Base-by-base conservation (phyloP, 2,329 filamentous ascomycete genomes). In the Colletotrichum endophyticum region DNA sequence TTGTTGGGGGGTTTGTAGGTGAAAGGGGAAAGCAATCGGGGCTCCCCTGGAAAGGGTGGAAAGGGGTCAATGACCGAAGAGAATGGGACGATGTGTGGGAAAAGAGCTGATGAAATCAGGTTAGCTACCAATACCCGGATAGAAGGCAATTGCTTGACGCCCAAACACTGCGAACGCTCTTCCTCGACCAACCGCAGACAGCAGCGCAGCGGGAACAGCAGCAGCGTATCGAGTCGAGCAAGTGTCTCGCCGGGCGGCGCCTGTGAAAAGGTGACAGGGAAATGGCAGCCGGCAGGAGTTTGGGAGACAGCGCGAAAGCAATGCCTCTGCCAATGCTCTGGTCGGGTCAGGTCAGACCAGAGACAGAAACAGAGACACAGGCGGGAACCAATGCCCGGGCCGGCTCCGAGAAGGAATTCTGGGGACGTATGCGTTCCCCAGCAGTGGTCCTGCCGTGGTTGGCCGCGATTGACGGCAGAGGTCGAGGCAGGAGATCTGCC, bases 401-500 rank as follows among this genome's bases (percentile, higher is more conserved):
- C 69, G 28, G 62, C 69, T 75, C 62, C 62, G 22, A 57, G 59
- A 7, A 72, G 56, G 49, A 72, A 34, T 72, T 49, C 49, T 49
- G 27, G 27, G 69, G 61, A 71, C 62, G 30, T 39, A 70, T 62
- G 53, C 70, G 73, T 75, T 61, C 69, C 34, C 68, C 59, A 61
- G 68, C 25, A 28, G n/a, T 28, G 6, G 6, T 61, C 61, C 68
- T 53, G 30, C 62, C 53, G 39, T 63, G 69, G 53, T 39, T 75
- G 62, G 63, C 39, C 39, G 63, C 62, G 53, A 73, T 72, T 34
- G 53, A 67, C 73, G 62, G 70, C 69, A 67, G 62, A 66, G 22
- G 63, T 68, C 27, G 70, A 62, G 22, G 63, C 73, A 73, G 63
- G 56, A 73, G 62, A 69, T 68, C 70, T 73, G 73, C 70, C 73